phyloP scores from a whole-genome alignment of 1,139 yeast genomes.

The Geotrichum macrosporum region DNA sequence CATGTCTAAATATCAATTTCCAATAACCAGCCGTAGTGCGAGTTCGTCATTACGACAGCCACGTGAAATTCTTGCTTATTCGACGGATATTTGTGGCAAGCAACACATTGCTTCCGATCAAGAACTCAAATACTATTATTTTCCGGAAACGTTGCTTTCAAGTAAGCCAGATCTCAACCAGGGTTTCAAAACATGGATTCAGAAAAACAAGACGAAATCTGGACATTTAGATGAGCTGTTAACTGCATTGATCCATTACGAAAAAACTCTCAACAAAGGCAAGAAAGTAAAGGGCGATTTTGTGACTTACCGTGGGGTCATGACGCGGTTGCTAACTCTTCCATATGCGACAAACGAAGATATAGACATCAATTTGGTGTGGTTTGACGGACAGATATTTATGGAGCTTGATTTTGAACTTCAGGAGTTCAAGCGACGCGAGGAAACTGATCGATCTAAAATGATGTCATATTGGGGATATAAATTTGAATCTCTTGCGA shows the following conservation, averaged over 20 bases:
- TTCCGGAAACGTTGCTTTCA: slow-evolving; percentile 61
- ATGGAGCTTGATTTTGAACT: slow-evolving; percentile 56
- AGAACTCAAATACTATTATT: slow-evolving; percentile 61
- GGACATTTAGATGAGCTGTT: slow-evolving; percentile 56
- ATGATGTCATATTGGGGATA: slow-evolving; percentile 48
- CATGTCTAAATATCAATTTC: slow-evolving; percentile 22
- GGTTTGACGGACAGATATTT: slow-evolving; percentile 82
- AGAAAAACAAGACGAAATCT: slow-evolving; percentile 51
- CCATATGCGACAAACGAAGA: slow-evolving; percentile 55
- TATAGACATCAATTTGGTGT: slow-evolving; percentile 57
- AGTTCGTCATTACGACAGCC: slow-evolving; percentile 57
- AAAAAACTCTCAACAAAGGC: slow-evolving; percentile 43
- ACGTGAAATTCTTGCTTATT: slow-evolving; percentile 58
- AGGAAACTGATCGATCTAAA: slow-evolving; percentile 29
- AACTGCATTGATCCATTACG: slow-evolving; percentile 52
- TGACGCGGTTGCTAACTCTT: slow-evolving; percentile 60
- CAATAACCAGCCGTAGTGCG: slow-evolving; percentile 31
- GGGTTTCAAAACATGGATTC: slow-evolving; percentile 58
- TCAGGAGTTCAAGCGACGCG: slow-evolving; percentile 9
- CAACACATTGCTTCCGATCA: slow-evolving; percentile 48
- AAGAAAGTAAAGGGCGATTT: slow-evolving; percentile 57
- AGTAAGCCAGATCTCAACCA: slow-evolving; percentile 54
- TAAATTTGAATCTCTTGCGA: slow-evolving; percentile 77
- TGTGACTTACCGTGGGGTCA: slow-evolving; percentile 77
- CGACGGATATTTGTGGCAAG: slow-evolving; percentile 51